Base-by-base conservation (phyloP, 176 grass and related monocot species). In the Aegilops tauschii region DNA sequence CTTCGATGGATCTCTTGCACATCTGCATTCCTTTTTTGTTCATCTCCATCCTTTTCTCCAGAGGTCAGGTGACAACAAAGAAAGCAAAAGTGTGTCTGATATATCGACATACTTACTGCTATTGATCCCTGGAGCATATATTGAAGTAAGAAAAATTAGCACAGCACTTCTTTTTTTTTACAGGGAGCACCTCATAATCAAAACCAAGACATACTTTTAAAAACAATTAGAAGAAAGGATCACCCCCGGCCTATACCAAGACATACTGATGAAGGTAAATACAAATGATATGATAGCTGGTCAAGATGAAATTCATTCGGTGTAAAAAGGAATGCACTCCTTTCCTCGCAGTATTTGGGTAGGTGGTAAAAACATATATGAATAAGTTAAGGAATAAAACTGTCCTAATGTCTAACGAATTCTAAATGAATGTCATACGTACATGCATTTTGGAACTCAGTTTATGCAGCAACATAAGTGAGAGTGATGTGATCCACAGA, bases 71-170 rank as follows among this genome's bases (percentile, higher is more conserved):
- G 97, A 25, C 90, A 93, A 94, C 97, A 98, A 86, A 96, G 87
- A 86, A 98, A 94, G 77, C 94, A 98, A 84, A 98, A 94, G 45
- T 80, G 82, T 50, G 97, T 96, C 83, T 98, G 94, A 77, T 96
- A 87, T 91, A 98, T 91, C 14, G 97, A 98, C 97, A 98, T 98
- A 90, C 97, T 98, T 82, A 98, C 94, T 30, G 97, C 91, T 94
- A 98, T 91, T 63, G 97, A 96, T 78, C 97, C 97, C 97, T 98
- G 93, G 70, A 93, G 63, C 39, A 92, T 74, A 92, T 74, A 30
- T 74, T 61, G 37, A 89, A 82, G 21, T 50, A 88, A 81, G 17
- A 77, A 91, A 35, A 49, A 34, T 91, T 31, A 81, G 37, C 30
- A 50, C 12, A 37, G 9, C 68, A 32, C 5, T 77, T 63, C 25